Percentiles rank a stretch among this genome's conserved stretches.
phyloP scores from a whole-genome alignment of 208 protist species.

The Wallacemonas collosoma region DNA sequence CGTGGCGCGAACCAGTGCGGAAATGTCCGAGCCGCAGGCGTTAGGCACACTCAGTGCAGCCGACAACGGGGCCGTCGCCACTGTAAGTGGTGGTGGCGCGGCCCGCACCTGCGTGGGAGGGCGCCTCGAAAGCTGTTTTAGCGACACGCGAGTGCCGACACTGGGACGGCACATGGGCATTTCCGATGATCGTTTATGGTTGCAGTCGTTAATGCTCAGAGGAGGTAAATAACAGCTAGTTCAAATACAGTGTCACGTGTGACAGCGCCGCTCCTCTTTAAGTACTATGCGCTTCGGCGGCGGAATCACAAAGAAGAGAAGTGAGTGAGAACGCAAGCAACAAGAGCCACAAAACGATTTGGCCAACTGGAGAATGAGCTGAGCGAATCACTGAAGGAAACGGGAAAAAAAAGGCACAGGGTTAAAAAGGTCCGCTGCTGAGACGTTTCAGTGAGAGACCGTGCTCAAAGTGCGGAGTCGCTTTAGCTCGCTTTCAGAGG shows the following conservation, averaged over 20 bases:
- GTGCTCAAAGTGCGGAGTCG: no score
- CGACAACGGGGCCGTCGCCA: neutral
- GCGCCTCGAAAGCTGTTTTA: slow-evolving; percentile 21
- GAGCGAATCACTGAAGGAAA: neutral
- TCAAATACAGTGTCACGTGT: no score
- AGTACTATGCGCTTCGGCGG: no score
- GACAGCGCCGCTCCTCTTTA: no score
- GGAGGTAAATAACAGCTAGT: no score
- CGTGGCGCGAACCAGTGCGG: slow-evolving; percentile 18
- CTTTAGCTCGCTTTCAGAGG: no score
- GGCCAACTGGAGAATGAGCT: neutral
- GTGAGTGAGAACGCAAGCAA: no score
- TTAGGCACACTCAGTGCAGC: neutral
- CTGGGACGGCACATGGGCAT: slow-evolving; percentile 10
- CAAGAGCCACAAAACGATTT: neutral
- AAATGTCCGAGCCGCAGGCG: slow-evolving; percentile 22
- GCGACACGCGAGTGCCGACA: slow-evolving; percentile 22
- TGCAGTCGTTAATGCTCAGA: no score
- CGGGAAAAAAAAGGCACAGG: slow-evolving; percentile 8
- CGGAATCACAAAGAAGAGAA: no score
- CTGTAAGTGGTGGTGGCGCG: neutral
- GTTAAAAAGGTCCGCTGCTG: neutral
- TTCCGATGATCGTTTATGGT: neutral
- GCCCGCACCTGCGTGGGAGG: neutral
- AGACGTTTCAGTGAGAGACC: no score